Base-by-base conservation (phyloP, 306 rosid species). In the Ammopiptanthus mongolicus region DNA sequence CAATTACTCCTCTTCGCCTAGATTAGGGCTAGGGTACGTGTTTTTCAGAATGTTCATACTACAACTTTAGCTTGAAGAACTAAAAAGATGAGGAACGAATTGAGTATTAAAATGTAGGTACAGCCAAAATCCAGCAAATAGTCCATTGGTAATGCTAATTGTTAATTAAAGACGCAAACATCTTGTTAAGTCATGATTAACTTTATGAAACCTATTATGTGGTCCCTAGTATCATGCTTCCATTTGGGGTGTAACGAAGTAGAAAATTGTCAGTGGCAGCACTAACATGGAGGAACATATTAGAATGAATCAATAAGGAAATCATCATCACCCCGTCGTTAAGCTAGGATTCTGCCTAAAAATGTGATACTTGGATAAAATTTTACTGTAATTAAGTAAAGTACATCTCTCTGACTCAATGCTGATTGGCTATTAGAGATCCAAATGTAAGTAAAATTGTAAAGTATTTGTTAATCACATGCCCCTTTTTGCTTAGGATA, bases 191-290 rank as follows among this genome's bases (percentile, higher is more conserved):
- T 69, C 53, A 71, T 70, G 81, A 81, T 86, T 85, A 87, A 82
- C 92, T 91, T 91, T 87, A 79, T 31, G 88, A 81, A 84, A 89
- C 87, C 86, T 68, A 78, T 71, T 64, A 59, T 67, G 91, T 86
- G 97, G 96, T 87, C 97, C 97, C 87, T 51, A 66, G 66, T 75
- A 84, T 86, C 64, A 84, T 84, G 97, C 86, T 83, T 80, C 87
- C 84, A 75, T 66, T 80, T 83, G 74, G 76, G 82, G 93, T 80
- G 84, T 83, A 87, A 87, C 91, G 80, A 71, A 88, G 84, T 74
- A 82, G 79, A 80, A 71, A 80, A 41, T 52, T 86, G 93, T 86
- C 87, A 84, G 86, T 80, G 73, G 83, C 78, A 84, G 69, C 81
- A 74, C 82, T 84, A 79, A 82, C 89, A 84, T 65, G 80, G 75